Base-by-base conservation (phyloP, 495 filamentous ascomycete genomes). In the Hapsidospora chrysogenum region DNA sequence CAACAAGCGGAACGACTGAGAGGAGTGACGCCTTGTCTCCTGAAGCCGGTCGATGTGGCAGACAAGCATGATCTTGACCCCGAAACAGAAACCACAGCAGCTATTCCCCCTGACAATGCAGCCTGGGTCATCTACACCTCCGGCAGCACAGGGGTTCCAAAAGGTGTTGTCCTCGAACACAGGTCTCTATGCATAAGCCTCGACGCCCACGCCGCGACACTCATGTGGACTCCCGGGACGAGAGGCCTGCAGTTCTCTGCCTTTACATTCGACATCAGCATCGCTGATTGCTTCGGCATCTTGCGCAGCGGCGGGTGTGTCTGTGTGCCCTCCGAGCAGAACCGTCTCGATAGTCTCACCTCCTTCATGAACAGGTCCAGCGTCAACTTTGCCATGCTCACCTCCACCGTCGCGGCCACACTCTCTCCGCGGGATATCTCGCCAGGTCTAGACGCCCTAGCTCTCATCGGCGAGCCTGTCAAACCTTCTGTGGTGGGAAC, bases 171-270 rank as follows among this genome's bases (percentile, higher is more conserved):
- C n/a, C 51, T 64, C 4, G 49, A 62, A 14, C 66, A 69, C 31
- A 37, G 39, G 20, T 33, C 49, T 18, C 44, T 70, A 11, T 47
- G 44, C 21, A 52, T 53, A 13, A 54, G 39, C 13, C 54, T 57
- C 1, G 44, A 51, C 9, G 58, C 54, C 2, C 61, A 68, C 39
- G 53, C 53, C 4, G 40, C 45, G 16, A 48, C 50, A 4, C 43
- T 71, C 27, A 41, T 53, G 23, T 52, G 72, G 38, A 33, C 52
- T 13, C 33, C 55, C 0, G 38, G 45, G 2, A 61, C 64, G 4
- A 53, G 68, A 2, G 54, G 64, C 1, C 43, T 79, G 9, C 73
- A 80, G 33, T 80, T 73, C 36, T 63, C 74, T 3, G 64, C 68
- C 17, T 74, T 68, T 42, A 68, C 67, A 0, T 80, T 78, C 33